Evolutionary conservation across 139 green algal genomes (phyloP).

Genomic region (Axilococcus clingmanii): DNA sequence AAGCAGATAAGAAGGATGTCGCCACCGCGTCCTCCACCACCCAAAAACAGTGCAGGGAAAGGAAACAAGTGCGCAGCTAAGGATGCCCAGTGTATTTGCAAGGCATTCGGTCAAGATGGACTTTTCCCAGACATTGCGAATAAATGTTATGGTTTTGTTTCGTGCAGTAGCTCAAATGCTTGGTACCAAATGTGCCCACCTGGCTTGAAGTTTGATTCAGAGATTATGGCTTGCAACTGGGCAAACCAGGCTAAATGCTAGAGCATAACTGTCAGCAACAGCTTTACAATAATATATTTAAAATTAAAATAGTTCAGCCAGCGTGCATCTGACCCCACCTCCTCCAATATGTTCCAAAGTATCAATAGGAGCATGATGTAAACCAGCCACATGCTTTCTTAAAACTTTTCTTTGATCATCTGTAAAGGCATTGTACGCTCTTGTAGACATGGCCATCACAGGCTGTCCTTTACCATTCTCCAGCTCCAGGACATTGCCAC

Average conservation of each 20-base stretch:
- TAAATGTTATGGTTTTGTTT: neutral
- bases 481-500: conserved; percentile 90
- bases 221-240: neutral
- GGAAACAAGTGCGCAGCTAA: no score
- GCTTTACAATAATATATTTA: neutral
- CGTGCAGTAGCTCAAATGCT: neutral
- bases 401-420: conserved; percentile 56
- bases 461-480: conserved; percentile 68
- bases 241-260: neutral
- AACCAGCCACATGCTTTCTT: conserved; percentile 54
- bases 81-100: no score
- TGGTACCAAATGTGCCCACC: neutral
- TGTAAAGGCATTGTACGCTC: conserved; percentile 81
- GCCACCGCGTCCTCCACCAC: no score
- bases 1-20: no score
- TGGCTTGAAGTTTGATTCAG: neutral
- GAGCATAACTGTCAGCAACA: no score
- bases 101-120: neutral
- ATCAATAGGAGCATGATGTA: conserved; percentile 82
- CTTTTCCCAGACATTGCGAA: neutral
- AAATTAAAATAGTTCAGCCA: conserved; percentile 78
- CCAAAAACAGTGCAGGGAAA: no score
- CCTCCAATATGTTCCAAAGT: conserved; percentile 87
- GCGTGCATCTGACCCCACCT: conserved; percentile 80
- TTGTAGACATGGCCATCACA: conserved; percentile 74